Conservation (phyloP, 2,329 filamentous ascomycete species). For the Hysterium pulicare region DNA sequence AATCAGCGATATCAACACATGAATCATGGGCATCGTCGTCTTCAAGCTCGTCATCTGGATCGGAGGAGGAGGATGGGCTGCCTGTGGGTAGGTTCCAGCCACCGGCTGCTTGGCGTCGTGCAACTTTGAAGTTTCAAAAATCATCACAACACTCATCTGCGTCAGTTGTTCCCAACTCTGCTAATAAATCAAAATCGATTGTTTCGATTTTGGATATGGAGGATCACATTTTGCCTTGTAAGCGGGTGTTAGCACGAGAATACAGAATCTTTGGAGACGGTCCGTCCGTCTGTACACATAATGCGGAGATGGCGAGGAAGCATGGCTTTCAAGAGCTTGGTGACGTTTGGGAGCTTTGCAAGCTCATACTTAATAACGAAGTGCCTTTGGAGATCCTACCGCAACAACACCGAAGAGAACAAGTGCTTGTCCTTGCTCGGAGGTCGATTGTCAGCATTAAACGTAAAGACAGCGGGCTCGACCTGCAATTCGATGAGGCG, state of each 20-base stretch:
- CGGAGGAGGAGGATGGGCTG: slow-evolving; percentile 38
- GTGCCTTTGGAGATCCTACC: slow-evolving; percentile 66
- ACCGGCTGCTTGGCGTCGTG: slow-evolving; percentile 52
- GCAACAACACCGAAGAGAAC: slow-evolving; percentile 54
- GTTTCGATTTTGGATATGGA: slow-evolving; percentile 71
- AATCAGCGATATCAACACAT: slow-evolving; percentile 10
- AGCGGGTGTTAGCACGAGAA: slow-evolving; percentile 68
- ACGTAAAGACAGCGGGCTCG: slow-evolving; percentile 48
- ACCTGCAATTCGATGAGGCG: slow-evolving; percentile 46
- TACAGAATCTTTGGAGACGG: slow-evolving; percentile 84
- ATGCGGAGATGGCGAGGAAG: slow-evolving; percentile 71
- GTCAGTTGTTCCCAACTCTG: slow-evolving; percentile 18
- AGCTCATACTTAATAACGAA: slow-evolving; percentile 71
- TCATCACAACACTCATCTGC: slow-evolving; percentile 39
- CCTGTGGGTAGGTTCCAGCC: slow-evolving; percentile 46
- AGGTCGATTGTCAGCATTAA: slow-evolving; percentile 54
- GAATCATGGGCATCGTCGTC: slow-evolving; percentile 26
- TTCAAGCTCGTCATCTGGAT: slow-evolving; percentile 36
- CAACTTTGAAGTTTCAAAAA: slow-evolving; percentile 56
- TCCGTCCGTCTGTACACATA: slow-evolving; percentile 77
- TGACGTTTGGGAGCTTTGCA: slow-evolving; percentile 79
- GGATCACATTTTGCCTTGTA: slow-evolving; percentile 67
- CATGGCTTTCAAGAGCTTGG: slow-evolving; percentile 69
- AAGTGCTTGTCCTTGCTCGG: slow-evolving; percentile 66
- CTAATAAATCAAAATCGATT: slow-evolving; percentile 59